Evolutionary conservation across 805 yeast genomes (phyloP).

Genomic region (Nakazawaea holstii): DNA sequence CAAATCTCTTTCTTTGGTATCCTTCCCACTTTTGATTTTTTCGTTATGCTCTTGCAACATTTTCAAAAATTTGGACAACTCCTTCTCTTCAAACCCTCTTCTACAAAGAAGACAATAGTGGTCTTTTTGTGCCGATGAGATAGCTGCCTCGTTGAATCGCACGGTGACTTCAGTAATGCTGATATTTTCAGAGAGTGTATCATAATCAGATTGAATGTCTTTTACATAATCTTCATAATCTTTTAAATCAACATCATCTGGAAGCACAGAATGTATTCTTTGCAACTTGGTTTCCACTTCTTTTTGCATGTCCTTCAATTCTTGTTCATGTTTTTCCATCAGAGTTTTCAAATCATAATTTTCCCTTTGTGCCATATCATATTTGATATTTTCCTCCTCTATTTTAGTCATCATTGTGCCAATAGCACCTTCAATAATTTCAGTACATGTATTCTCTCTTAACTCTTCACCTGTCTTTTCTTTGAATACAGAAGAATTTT

Average conservation of each 20-base stretch:
- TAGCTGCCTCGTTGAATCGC: slow-evolving; percentile 65
- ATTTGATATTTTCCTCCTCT: neutral
- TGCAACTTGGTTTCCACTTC: slow-evolving; percentile 11
- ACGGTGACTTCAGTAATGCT: slow-evolving; percentile 67
- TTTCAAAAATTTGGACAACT: slow-evolving; percentile 16
- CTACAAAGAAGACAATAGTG: slow-evolving; percentile 70
- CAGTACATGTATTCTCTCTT: no score
- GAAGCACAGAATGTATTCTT: slow-evolving; percentile 24
- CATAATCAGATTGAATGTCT: slow-evolving; percentile 58
- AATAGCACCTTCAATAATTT: no score
- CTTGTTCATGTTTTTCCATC: slow-evolving; percentile 10
- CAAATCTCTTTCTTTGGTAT: slow-evolving; percentile 17
- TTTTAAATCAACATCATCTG: slow-evolving; percentile 35
- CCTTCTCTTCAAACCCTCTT: slow-evolving; percentile 48
- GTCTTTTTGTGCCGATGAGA: slow-evolving; percentile 50
- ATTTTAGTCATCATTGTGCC: slow-evolving; percentile 10
- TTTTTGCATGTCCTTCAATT: slow-evolving; percentile 13
- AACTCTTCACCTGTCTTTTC: slow-evolving; percentile 10
- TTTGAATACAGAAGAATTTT: slow-evolving; percentile 20
- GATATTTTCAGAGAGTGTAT: slow-evolving; percentile 54
- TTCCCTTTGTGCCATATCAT: neutral
- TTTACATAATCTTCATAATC: slow-evolving; percentile 44
- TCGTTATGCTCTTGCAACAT: slow-evolving; percentile 19
- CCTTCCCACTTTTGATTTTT: slow-evolving; percentile 15
- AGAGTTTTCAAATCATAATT: neutral